Evolutionary conservation across 2,329 filamentous ascomycete genomes (phyloP).

Genomic region (Aspergillus vadensis): DNA sequence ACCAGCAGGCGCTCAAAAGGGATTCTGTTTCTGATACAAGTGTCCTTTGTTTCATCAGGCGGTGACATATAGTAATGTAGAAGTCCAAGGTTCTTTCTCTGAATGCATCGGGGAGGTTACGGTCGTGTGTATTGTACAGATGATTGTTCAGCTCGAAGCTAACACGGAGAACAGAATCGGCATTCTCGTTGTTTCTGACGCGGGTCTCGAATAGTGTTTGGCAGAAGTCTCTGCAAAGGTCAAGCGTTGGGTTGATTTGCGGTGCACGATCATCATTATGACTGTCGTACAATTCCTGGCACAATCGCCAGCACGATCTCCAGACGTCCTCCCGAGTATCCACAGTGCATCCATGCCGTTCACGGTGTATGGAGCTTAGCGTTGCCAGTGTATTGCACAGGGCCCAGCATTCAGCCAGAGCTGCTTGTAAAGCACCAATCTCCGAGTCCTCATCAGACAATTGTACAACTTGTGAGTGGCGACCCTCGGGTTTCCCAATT

Average conservation of each 20-base stretch:
- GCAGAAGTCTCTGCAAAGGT: conserved; percentile 88
- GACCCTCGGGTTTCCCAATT: conserved; percentile 27
- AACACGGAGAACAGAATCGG: conserved; percentile 84
- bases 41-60: conserved; percentile 90
- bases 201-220: conserved; percentile 87
- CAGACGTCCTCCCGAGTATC: conserved; percentile 85
- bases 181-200: conserved; percentile 71
- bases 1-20: conserved; percentile 83
- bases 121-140: conserved; percentile 88
- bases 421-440: conserved; percentile 68
- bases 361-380: conserved; percentile 79
- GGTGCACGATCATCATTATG: conserved; percentile 69
- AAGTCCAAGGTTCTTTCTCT: conserved; percentile 89
- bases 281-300: conserved; percentile 83
- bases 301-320: conserved; percentile 92
- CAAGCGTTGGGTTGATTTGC: conserved; percentile 73
- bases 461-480: conserved; percentile 36
- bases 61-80: conserved; percentile 89
- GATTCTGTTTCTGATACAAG: conserved; percentile 80
- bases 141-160: conserved; percentile 97
- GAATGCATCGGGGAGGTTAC: conserved; percentile 80
- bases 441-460: conserved; percentile 57
- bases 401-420: conserved; percentile 88
- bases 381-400: conserved; percentile 87
- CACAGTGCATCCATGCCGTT: conserved; percentile 69